Conservation (phyloP, 2,329 filamentous ascomycete genomes). For the Bimuria novae-zelandiae region DNA sequence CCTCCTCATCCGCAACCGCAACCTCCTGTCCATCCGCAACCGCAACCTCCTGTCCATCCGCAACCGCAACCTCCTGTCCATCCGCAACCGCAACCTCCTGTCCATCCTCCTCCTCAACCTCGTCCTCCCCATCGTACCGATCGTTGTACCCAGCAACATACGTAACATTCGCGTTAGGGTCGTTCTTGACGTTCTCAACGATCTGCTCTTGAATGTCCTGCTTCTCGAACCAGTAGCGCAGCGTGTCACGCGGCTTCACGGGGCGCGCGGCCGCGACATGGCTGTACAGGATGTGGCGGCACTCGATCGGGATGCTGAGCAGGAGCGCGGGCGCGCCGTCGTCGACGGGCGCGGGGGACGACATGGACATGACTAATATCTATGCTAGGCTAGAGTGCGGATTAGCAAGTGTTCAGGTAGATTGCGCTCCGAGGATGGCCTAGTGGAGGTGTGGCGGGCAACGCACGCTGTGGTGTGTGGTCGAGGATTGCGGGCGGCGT, state of each 20-base stretch:
- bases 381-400: background rate
- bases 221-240: conserved; percentile 44
- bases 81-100: conserved; percentile 6
- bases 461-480: background rate
- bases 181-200: conserved; percentile 12
- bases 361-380: conserved; percentile 5
- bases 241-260: conserved; percentile 27
- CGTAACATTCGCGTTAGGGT: conserved; percentile 17
- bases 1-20: conserved; percentile 4
- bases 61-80: conserved; percentile 5
- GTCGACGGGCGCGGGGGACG: conserved; percentile 13
- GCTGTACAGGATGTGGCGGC: conserved; percentile 38
- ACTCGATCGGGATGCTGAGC: conserved; percentile 36
- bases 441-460: background rate
- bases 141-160: conserved; percentile 14
- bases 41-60: conserved; percentile 10
- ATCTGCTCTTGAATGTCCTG: conserved; percentile 28
- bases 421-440: background rate
- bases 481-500: background rate
- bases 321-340: conserved; percentile 15
- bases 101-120: conserved; percentile 12
- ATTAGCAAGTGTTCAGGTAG: background rate
- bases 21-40: conserved; percentile 8
- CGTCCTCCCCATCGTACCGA: conserved; percentile 12
- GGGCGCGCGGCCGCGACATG: conserved; percentile 20